Percentiles rank a stretch among this genome's conserved stretches.
phyloP scores from a whole-genome alignment of 1,139 yeast genomes.

The Neolecta irregularis region DNA sequence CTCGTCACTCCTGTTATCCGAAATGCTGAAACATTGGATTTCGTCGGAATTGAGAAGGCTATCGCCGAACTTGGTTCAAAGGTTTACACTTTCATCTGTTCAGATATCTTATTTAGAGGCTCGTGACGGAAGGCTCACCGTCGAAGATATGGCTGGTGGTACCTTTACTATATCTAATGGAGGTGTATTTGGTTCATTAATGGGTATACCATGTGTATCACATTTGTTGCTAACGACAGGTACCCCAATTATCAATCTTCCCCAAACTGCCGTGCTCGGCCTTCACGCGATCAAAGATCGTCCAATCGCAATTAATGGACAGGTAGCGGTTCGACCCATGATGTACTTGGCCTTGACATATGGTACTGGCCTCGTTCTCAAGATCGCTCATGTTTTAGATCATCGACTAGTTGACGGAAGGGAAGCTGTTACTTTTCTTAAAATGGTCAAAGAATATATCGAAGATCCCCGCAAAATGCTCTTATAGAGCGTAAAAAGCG shows the following conservation, averaged over 20 bases:
- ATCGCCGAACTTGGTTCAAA: slow-evolving; percentile 68
- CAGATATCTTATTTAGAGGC: slow-evolving; percentile 29
- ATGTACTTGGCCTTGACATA: slow-evolving; percentile 98
- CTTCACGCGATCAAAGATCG: slow-evolving; percentile 96
- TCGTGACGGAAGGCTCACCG: slow-evolving; percentile 87
- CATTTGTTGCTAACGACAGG: slow-evolving; percentile 29
- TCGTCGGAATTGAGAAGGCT: slow-evolving; percentile 81
- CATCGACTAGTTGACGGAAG: slow-evolving; percentile 98
- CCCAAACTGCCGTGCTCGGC: slow-evolving; percentile 96
- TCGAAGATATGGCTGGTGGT: slow-evolving; percentile 99
- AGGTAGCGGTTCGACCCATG: slow-evolving; percentile 96
- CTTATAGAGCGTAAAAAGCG: slow-evolving; percentile 25
- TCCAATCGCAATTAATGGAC: slow-evolving; percentile 92
- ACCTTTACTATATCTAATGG: slow-evolving; percentile 98
- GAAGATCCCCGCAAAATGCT: slow-evolving; percentile 99
- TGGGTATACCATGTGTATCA: slow-evolving; percentile 21
- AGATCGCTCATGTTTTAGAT: no score
- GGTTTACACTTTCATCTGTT: slow-evolving; percentile 13
- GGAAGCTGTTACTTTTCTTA: slow-evolving; percentile 95
- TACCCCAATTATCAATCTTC: slow-evolving; percentile 95
- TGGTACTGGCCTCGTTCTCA: no score
- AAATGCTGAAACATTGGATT: slow-evolving; percentile 84
- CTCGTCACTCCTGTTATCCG: slow-evolving; percentile 95
- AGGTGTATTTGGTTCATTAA: slow-evolving; percentile 94
- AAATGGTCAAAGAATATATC: slow-evolving; percentile 86